These are phyloP conservation scores for Hanseniaspora mollemarum DNA, from an alignment of 805 yeast species.

Conservation along the genomic window DNA sequence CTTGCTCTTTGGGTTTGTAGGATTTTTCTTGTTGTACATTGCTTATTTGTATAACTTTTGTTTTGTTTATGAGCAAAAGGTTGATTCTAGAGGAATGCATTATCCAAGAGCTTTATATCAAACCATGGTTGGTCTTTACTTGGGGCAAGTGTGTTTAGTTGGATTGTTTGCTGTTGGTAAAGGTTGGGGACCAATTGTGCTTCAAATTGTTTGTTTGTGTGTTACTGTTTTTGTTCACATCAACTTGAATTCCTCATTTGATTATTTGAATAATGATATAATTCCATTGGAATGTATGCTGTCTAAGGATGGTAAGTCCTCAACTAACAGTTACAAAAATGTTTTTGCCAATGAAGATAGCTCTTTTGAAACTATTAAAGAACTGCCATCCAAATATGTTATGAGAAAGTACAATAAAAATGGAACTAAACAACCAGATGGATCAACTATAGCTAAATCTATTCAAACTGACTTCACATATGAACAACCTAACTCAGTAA, in stretches of 20 bases:
- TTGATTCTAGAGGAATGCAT: constrained; percentile 69
- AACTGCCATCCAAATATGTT: constrained; percentile 25
- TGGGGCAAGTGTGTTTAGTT: constrained; percentile 75
- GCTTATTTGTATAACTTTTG: constrained; percentile 69
- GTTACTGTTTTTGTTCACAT: constrained; percentile 60
- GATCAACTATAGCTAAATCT: constrained; percentile 17
- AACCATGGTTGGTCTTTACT: constrained; percentile 74
- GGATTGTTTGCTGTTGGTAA: constrained; percentile 83
- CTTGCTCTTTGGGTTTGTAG: constrained; percentile 56
- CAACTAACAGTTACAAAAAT: constrained; percentile 43
- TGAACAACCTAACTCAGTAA: constrained; percentile 20
- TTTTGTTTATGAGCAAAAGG: constrained; percentile 54
- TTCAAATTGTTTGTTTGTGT: constrained; percentile 55
- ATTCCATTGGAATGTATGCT: constrained; percentile 66
- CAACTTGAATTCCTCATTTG: constrained; percentile 55
- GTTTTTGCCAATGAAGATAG: constrained; percentile 24
- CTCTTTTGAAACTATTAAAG: constrained; percentile 22
- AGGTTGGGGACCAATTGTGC: constrained; percentile 87
- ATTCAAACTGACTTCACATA: constrained; percentile 22
- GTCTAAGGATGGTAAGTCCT: constrained; percentile 58
- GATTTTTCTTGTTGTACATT: constrained; percentile 61
- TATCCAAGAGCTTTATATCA: constrained; percentile 86
- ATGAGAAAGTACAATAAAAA: constrained; percentile 24
- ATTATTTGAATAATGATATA: constrained; percentile 38
- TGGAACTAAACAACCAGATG: background rate